These are phyloP conservation scores for Brassica juncea DNA, from an alignment of 345 rosid genomes.

Conservation along the genomic window DNA sequence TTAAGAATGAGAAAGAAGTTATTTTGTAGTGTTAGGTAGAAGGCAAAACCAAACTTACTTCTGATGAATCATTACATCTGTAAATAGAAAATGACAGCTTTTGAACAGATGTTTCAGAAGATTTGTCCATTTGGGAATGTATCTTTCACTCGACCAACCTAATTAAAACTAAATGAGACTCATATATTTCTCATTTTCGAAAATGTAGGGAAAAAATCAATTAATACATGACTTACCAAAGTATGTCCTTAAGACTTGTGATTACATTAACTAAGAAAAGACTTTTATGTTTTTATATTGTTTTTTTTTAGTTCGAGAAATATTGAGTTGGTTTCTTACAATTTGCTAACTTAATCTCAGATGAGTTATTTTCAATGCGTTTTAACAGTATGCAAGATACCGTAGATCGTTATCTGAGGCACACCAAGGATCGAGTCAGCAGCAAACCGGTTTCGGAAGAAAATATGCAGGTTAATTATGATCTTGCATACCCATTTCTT, in stretches of 20 bases:
- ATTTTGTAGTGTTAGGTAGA: conserved; percentile 15
- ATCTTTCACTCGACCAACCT: conserved; percentile 12
- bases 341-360: not conserved
- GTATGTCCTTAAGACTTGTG: not conserved
- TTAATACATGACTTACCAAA: not conserved
- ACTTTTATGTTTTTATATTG: not conserved
- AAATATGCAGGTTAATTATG: conserved; percentile 48
- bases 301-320: not conserved
- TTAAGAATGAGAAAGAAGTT: not conserved
- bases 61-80: conserved; percentile 29
- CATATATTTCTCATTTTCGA: conserved; percentile 23
- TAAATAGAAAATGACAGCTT: conserved; percentile 28
- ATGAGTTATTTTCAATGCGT: conserved; percentile 20
- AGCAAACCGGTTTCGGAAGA: conserved; percentile 45
- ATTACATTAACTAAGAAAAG: not conserved
- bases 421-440: conserved; percentile 47
- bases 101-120: conserved; percentile 37
- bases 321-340: conserved; percentile 11
- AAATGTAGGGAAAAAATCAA: not conserved
- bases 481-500: not conserved
- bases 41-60: conserved; percentile 37
- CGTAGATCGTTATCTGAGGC: conserved; percentile 51
- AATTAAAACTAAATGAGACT: not conserved
- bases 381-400: conserved; percentile 54
- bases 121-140: conserved; percentile 7